Percentiles rank a stretch among this genome's conserved stretches.
These are phyloP conservation scores for Papilionanthe hybrid DNA, from an alignment of 116 monocot genomes.

Conservation along the genomic window DNA sequence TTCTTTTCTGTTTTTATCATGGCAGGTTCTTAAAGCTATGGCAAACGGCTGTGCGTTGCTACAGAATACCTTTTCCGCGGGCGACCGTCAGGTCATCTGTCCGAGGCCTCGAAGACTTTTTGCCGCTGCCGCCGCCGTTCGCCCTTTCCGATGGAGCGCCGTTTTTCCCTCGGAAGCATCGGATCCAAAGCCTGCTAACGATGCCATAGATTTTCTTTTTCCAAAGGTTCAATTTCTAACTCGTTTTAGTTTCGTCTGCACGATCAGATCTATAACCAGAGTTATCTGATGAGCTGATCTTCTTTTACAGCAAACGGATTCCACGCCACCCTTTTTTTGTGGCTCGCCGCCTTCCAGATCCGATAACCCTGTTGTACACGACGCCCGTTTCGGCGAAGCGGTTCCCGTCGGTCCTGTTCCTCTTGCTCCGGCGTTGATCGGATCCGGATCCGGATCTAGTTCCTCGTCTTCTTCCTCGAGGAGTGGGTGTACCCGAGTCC, in stretches of 20 bases:
- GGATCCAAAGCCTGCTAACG: conserved; percentile 24
- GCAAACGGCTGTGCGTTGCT: conserved; percentile 18
- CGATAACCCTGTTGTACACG: conserved; percentile 40
- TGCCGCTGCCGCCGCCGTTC: conserved; percentile 16
- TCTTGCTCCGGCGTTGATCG: neutral
- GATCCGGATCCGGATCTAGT: neutral
- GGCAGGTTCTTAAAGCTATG: conserved; percentile 1
- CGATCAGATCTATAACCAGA: neutral
- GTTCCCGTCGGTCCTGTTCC: conserved; percentile 4
- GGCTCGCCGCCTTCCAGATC: conserved; percentile 51
- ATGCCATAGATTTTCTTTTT: conserved; percentile 31
- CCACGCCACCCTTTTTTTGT: conserved; percentile 33
- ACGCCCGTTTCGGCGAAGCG: conserved; percentile 38
- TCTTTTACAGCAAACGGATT: neutral
- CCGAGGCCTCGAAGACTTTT: conserved; percentile 44
- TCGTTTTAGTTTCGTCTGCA: neutral
- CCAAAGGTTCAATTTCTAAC: conserved; percentile 26
- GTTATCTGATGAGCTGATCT: neutral
- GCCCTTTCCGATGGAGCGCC: conserved; percentile 10
- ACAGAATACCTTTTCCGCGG: conserved; percentile 28
- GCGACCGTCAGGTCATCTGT: conserved; percentile 34
- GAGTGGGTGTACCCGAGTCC: conserved; percentile 17
- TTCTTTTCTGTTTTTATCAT: neutral
- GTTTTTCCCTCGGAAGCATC: conserved; percentile 17
- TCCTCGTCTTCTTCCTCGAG: conserved; percentile 10